Base-by-base conservation (phyloP, 2,329 filamentous ascomycete species). In the Cladophialophora bantiana region DNA sequence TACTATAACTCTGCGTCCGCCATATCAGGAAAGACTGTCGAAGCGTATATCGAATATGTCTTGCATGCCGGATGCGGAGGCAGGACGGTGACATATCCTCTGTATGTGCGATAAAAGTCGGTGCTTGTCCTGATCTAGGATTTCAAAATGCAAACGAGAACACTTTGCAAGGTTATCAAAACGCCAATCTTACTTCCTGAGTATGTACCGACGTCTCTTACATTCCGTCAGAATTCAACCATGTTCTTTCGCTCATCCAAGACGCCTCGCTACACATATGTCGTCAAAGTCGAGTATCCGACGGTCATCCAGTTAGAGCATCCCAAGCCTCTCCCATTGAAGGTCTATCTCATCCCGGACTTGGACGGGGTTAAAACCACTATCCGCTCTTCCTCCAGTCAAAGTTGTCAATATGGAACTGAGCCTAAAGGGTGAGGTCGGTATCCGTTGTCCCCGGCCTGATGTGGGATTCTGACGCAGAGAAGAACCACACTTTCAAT, bases 221-320 rank as follows among this genome's bases (percentile, higher is more conserved):
- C 20, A 13, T n/a, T 61, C 12, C 38, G 7, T 50, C 57, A 60
- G 18, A 32, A 32, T 2, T 60, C 57, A 50, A 45, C 12, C 40
- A 42, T 42, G 40, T 3, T 20, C 20, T 60, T 32, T n/a, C 40
- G 12, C 35, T 4, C 35, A 34, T 45, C 57, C 7, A 36, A 20
- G 57, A 42, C 40, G 31, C 54, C 54, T 7, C 18, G 54, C 7
- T 57, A 57, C 32, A 3, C n/a, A 12, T 57, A 57, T 31, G 26
- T 32, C 35, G 54, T 57, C 54, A 57, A 57, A 36, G 54, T 57
- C 35, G 54, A 57, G 18, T 57, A 57, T 35, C 54, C 54, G 15
- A 26, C 15, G 7, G 54, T 57, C 32, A 35, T 57, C 7, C 54
- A 57, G 18, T 18, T 57, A 12, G 54, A 57, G 54, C 54, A 57